These are phyloP conservation scores for Solanum microdontum DNA, from an alignment of 257 asterid genomes.

Conservation along the genomic window DNA sequence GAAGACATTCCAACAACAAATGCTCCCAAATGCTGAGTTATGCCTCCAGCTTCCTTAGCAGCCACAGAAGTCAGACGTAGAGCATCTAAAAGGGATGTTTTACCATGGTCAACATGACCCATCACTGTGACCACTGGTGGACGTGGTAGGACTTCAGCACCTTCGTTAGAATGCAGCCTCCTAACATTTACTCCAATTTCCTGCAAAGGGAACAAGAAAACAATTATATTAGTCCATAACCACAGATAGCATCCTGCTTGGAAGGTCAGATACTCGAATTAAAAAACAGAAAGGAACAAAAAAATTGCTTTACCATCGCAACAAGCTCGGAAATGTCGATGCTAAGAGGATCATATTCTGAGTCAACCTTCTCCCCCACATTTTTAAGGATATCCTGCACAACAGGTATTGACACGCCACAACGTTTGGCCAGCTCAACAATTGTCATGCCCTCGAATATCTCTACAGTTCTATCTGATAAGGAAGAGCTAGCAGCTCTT, in stretches of 20 bases:
- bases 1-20: conserved; percentile 94
- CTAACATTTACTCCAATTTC: conserved; percentile 78
- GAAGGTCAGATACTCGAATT: not conserved
- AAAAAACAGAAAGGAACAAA: not conserved
- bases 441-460: conserved; percentile 87
- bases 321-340: conserved; percentile 83
- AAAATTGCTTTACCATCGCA: conserved; percentile 58
- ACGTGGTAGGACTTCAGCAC: conserved; percentile 50
- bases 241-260: not conserved
- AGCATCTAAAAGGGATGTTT: conserved; percentile 90
- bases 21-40: conserved; percentile 94
- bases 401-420: conserved; percentile 56
- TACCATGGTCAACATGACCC: conserved; percentile 99
- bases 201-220: conserved; percentile 26
- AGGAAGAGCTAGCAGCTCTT: conserved; percentile 41
- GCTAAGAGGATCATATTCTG: conserved; percentile 72
- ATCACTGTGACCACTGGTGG: conserved; percentile 93
- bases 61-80: conserved; percentile 81
- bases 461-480: conserved; percentile 55
- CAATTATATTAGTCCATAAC: not conserved
- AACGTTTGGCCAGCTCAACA: conserved; percentile 72
- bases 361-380: conserved; percentile 85
- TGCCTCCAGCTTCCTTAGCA: conserved; percentile 98
- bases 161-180: conserved; percentile 62
- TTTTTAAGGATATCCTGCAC: conserved; percentile 60